These are phyloP conservation scores for Geum urbanum DNA, from an alignment of 306 rosid species.

Conservation along the genomic window DNA sequence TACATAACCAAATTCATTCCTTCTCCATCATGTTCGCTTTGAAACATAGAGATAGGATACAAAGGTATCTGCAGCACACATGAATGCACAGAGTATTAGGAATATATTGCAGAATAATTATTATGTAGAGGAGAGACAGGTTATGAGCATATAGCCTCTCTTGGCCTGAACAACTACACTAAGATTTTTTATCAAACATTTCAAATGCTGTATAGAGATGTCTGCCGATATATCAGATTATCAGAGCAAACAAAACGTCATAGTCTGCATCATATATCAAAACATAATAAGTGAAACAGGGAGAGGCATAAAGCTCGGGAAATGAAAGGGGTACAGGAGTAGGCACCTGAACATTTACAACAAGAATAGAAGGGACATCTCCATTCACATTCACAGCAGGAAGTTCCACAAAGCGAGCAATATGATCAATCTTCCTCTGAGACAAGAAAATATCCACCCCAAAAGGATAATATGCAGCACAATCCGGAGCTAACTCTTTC, in stretches of 20 bases:
- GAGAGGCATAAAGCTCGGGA: constrained; percentile 2
- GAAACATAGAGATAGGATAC: constrained; percentile 74
- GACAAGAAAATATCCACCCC: constrained; percentile 81
- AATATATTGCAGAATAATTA: neutral
- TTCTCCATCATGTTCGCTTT: constrained; percentile 90
- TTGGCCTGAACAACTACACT: neutral
- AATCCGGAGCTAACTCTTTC: constrained; percentile 71
- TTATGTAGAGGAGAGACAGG: neutral
- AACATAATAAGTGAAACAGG: no score
- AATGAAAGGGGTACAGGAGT: neutral
- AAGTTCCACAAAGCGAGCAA: constrained; percentile 90
- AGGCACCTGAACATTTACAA: constrained; percentile 82
- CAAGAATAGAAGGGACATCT: constrained; percentile 76
- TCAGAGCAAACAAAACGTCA: neutral
- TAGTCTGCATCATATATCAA: constrained; percentile 10
- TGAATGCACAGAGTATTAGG: constrained; percentile 11
- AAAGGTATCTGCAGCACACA: constrained; percentile 71
- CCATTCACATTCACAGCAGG: constrained; percentile 56
- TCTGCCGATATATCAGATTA: neutral
- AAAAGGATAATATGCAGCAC: constrained; percentile 79
- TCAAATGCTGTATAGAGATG: neutral
- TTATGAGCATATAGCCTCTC: neutral
- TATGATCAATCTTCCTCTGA: constrained; percentile 73
- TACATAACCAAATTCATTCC: constrained; percentile 89
- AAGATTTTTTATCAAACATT: neutral